These are phyloP conservation scores for Pichia sp. DNA, from an alignment of 1,139 yeast species.

Conservation along the genomic window DNA sequence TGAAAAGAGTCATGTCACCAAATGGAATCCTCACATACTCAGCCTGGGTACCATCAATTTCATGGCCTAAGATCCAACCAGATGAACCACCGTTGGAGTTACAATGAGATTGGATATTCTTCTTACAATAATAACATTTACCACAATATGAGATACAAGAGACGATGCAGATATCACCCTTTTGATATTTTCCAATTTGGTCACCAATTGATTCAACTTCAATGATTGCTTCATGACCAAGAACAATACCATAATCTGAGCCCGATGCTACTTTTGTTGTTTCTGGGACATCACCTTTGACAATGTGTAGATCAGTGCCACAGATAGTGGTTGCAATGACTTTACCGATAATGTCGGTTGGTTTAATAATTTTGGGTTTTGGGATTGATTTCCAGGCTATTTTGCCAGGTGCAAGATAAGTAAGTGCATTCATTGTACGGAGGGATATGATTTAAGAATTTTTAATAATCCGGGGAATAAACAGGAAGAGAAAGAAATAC, in stretches of 20 bases:
- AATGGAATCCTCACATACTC: conserved; percentile 40
- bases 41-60: conserved; percentile 39
- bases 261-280: conserved; percentile 30
- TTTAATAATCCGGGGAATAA: too few species aligned
- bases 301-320: conserved; percentile 43
- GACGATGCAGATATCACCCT: conserved; percentile 41
- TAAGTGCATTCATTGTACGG: conserved; percentile 37
- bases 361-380: conserved; percentile 31
- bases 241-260: conserved; percentile 23
- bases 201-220: conserved; percentile 36
- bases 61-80: conserved; percentile 42
- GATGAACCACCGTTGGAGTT: conserved; percentile 29
- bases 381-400: conserved; percentile 33
- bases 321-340: conserved; percentile 40
- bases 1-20: conserved; percentile 34
- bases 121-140: conserved; percentile 43
- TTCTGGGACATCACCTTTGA: conserved; percentile 45
- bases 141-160: conserved; percentile 48
- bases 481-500: not conserved
- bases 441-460: too few species aligned
- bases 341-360: conserved; percentile 41
- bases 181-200: conserved; percentile 32
- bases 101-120: conserved; percentile 37
- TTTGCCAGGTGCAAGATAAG: conserved; percentile 36
- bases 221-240: conserved; percentile 54